Conservation (phyloP, 2,329 filamentous ascomycete genomes). For the Curvularia lunata region DNA sequence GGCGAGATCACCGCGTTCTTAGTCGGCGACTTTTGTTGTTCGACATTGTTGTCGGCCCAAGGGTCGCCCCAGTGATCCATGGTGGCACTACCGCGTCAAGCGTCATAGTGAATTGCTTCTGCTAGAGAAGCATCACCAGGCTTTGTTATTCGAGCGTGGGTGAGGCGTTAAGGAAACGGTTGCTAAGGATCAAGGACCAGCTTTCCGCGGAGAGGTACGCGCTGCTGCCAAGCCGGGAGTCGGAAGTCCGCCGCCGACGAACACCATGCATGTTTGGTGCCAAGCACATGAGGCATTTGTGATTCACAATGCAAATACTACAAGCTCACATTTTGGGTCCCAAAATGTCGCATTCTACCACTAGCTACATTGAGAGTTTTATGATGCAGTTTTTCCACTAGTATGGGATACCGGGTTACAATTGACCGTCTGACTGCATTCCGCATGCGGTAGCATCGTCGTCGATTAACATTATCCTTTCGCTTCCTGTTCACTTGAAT, state of each 20-base stretch:
- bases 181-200: conserved; percentile 12
- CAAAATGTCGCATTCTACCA: background rate
- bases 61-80: conserved; percentile 54
- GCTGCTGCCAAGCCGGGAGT: conserved; percentile 23
- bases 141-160: background rate
- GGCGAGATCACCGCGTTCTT: conserved; percentile 35
- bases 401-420: background rate
- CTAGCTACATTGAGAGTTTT: background rate
- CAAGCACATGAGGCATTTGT: background rate
- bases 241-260: conserved; percentile 5
- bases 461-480: no score
- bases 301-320: background rate
- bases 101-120: conserved; percentile 47
- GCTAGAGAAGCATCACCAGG: conserved; percentile 39
- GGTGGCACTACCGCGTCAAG: conserved; percentile 34
- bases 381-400: background rate
- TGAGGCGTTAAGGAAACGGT: conserved; percentile 3
- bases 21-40: conserved; percentile 27
- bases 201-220: conserved; percentile 14
- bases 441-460: background rate
- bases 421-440: background rate
- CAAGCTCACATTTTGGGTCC: no score
- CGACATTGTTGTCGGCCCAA: conserved; percentile 47
- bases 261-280: background rate
- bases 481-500: background rate